Percentiles rank a stretch among this genome's conserved stretches.
These are phyloP conservation scores for Diaporthe nobilis DNA, from an alignment of 2,329 filamentous ascomycete species.

Conservation along the genomic window DNA sequence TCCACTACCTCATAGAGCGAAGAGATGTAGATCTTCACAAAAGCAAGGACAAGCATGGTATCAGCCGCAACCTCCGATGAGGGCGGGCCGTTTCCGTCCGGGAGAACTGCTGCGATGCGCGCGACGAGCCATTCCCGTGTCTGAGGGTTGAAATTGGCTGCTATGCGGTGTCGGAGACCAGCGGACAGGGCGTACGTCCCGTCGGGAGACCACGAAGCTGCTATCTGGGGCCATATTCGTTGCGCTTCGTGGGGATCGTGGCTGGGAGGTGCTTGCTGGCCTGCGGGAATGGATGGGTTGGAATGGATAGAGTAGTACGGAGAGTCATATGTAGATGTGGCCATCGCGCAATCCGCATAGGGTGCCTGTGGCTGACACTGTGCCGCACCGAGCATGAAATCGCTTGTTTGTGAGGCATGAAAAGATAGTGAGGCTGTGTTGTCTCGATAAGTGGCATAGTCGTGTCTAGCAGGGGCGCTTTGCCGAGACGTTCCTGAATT, in stretches of 20 bases:
- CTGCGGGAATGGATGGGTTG: too few relatives aligned
- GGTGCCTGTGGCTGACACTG: too few relatives aligned
- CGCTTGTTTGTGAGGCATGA: too few relatives aligned
- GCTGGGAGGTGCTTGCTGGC: not conserved
- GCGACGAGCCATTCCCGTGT: not conserved
- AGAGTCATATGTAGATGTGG: too few relatives aligned
- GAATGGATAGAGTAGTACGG: too few relatives aligned
- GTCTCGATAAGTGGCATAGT: too few relatives aligned
- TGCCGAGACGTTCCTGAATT: not conserved
- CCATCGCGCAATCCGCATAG: too few relatives aligned
- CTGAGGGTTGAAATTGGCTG: not conserved
- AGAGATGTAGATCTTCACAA: not conserved
- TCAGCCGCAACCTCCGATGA: not conserved
- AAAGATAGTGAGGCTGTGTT: too few relatives aligned
- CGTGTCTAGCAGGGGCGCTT: accelerated
- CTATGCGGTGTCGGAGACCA: not conserved
- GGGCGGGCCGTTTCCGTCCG: too few relatives aligned
- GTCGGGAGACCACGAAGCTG: accelerated
- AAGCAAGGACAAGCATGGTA: not conserved
- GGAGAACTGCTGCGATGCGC: not conserved
- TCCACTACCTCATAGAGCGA: not conserved
- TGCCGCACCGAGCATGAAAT: too few relatives aligned
- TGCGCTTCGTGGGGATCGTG: not conserved
- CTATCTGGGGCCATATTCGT: not conserved
- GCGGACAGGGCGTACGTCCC: not conserved